phyloP scores from a whole-genome alignment of 352 stramenopile species.

The Pythium phragmiticola region DNA sequence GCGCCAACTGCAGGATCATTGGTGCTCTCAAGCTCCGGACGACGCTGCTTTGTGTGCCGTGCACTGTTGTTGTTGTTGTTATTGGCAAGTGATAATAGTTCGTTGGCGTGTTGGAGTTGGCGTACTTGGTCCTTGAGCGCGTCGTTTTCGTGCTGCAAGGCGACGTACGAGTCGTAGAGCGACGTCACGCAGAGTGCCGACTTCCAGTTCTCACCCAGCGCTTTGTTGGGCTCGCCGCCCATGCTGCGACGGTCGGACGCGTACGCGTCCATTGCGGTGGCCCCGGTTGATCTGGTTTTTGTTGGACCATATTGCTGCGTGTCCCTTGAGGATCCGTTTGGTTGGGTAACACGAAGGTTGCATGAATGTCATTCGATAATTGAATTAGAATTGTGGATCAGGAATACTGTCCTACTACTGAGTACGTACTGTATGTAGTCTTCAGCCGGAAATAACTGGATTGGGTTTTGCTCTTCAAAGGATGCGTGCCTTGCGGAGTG shows the following conservation, averaged over 20 bases:
- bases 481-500: conserved; percentile 38
- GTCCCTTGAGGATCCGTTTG: conserved; percentile 19
- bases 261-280: neutral
- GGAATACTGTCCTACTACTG: too few relatives aligned
- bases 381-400: conserved; percentile 3
- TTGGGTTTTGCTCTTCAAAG: neutral
- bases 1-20: conserved; percentile 3
- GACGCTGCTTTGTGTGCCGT: neutral
- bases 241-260: neutral
- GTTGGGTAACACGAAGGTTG: conserved; percentile 1
- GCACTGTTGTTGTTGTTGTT: conserved; percentile 1
- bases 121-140: conserved; percentile 33
- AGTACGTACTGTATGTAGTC: neutral
- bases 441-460: neutral
- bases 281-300: neutral
- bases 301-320: neutral
- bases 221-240: conserved; percentile 23
- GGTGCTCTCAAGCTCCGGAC: neutral
- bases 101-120: conserved; percentile 32
- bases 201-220: conserved; percentile 56
- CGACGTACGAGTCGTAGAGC: conserved; percentile 73
- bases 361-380: conserved; percentile 13
- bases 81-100: conserved; percentile 26
- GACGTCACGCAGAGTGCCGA: conserved; percentile 73
- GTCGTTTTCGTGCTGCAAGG: conserved; percentile 57